Evolutionary conservation across 177 flowering plant species (phyloP).

Genomic region (Vitis hybrid): DNA sequence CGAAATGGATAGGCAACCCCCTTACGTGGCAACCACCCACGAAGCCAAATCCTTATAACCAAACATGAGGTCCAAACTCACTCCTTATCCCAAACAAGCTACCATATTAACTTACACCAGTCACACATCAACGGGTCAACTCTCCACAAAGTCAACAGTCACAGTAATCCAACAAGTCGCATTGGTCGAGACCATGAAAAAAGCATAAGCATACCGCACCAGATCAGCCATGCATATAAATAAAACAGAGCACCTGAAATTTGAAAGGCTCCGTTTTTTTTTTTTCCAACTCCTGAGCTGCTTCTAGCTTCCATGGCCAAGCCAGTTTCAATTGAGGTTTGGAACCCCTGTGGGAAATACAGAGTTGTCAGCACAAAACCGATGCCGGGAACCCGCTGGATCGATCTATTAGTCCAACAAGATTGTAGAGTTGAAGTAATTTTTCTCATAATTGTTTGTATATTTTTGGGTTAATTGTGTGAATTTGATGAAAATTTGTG

Average conservation of each 20-base stretch:
- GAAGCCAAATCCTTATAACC: not conserved
- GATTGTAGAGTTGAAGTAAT: constrained; percentile 88
- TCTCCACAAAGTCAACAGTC: not conserved
- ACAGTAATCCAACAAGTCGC: not conserved
- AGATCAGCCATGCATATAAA: not conserved
- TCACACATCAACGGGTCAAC: not conserved
- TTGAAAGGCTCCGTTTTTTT: constrained; percentile 6
- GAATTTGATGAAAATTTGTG: not conserved
- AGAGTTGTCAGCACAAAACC: constrained; percentile 95
- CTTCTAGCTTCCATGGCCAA: constrained; percentile 59
- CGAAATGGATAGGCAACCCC: too few relatives aligned
- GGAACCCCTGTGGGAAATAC: constrained; percentile 91
- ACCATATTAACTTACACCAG: constrained; percentile 9
- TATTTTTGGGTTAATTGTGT: not conserved
- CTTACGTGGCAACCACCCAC: not conserved
- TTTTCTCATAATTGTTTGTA: not conserved
- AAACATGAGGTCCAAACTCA: constrained; percentile 1
- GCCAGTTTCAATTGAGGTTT: constrained; percentile 84
- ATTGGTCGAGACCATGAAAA: not conserved
- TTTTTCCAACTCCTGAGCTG: not conserved
- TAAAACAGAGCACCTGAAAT: constrained; percentile 2
- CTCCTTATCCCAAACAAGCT: not conserved
- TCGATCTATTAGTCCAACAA: constrained; percentile 78
- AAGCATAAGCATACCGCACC: not conserved
- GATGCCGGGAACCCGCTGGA: constrained; percentile 99